These are phyloP conservation scores for Cylindrotheca closterium DNA, from an alignment of 108 stramenopile genomes.

Conservation along the genomic window DNA sequence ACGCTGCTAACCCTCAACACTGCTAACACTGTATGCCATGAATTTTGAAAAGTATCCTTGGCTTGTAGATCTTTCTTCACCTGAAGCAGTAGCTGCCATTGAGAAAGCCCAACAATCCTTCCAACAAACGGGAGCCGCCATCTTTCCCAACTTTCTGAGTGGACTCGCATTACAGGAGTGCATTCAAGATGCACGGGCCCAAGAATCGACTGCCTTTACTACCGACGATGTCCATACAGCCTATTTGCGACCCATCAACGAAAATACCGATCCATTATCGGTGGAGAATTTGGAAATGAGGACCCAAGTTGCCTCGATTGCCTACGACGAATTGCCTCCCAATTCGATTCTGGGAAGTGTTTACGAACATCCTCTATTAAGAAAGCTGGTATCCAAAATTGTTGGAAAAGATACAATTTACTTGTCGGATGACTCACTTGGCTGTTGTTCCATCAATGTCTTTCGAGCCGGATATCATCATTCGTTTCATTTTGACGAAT, in stretches of 20 bases:
- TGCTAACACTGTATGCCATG: too few relatives aligned
- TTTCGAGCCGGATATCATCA: constrained; percentile 37
- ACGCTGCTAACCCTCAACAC: too few relatives aligned
- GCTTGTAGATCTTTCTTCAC: constrained; percentile 19
- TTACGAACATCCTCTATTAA: constrained; percentile 28
- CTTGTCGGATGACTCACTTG: constrained; percentile 45
- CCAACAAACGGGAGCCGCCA: constrained; percentile 13
- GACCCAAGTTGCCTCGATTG: constrained; percentile 47
- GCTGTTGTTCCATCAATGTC: constrained; percentile 48
- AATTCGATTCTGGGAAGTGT: constrained; percentile 18
- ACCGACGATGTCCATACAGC: constrained; percentile 36
- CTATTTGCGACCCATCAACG: constrained; percentile 14
- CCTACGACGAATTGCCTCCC: constrained; percentile 34
- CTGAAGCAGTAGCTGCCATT: constrained; percentile 11
- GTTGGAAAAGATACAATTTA: constrained; percentile 21
- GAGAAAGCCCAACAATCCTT: constrained; percentile 2
- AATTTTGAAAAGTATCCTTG: constrained; percentile 48
- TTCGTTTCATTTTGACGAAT: constrained; percentile 56
- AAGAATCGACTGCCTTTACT: constrained; percentile 34
- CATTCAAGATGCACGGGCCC: constrained; percentile 6
- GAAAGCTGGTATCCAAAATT: constrained; percentile 25
- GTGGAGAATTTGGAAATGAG: constrained; percentile 35
- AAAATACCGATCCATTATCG: constrained; percentile 1
- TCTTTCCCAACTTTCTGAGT: constrained; percentile 37
- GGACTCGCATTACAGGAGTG: constrained; percentile 9